Evolutionary conservation across 148 eudicot genomes (phyloP).

Genomic region (Drosera capensis): DNA sequence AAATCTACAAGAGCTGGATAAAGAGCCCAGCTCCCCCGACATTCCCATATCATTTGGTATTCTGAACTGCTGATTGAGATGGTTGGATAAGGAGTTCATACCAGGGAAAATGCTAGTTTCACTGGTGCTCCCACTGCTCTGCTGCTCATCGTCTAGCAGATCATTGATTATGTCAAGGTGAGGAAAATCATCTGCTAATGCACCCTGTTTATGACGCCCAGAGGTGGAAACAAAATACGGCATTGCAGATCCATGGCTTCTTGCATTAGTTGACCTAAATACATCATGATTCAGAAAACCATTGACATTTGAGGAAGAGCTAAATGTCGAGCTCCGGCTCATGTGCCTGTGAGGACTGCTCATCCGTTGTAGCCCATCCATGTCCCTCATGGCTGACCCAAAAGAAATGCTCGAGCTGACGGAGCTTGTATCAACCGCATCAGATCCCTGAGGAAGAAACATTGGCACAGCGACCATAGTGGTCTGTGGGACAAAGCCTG

Average conservation of each 20-base stretch:
- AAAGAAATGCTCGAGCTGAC: constrained; percentile 30
- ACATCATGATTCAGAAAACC: constrained; percentile 26
- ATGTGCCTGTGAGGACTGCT: constrained; percentile 33
- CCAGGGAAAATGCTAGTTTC: constrained; percentile 20
- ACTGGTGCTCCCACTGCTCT: constrained; percentile 20
- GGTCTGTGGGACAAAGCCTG: constrained; percentile 35
- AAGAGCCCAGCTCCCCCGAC: constrained; percentile 29
- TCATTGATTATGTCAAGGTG: constrained; percentile 95
- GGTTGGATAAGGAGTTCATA: constrained; percentile 25
- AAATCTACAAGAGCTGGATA: constrained; percentile 39
- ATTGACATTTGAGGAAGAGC: constrained; percentile 23
- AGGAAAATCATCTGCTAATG: constrained; percentile 66
- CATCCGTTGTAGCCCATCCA: constrained; percentile 37
- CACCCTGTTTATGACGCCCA: constrained; percentile 40
- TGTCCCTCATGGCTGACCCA: constrained; percentile 25
- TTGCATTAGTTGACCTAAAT: no score
- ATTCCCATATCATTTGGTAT: constrained; percentile 39
- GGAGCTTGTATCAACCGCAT: constrained; percentile 23
- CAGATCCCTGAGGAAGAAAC: constrained; percentile 26
- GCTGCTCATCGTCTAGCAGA: constrained; percentile 73
- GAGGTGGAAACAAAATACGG: no score
- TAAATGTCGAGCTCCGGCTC: constrained; percentile 22
- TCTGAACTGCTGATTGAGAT: constrained; percentile 33
- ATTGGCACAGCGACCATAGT: constrained; percentile 19
- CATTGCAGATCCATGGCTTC: no score